Evolutionary conservation across 108 stramenopile species (phyloP).

Genomic region (Fragilaria radians): DNA sequence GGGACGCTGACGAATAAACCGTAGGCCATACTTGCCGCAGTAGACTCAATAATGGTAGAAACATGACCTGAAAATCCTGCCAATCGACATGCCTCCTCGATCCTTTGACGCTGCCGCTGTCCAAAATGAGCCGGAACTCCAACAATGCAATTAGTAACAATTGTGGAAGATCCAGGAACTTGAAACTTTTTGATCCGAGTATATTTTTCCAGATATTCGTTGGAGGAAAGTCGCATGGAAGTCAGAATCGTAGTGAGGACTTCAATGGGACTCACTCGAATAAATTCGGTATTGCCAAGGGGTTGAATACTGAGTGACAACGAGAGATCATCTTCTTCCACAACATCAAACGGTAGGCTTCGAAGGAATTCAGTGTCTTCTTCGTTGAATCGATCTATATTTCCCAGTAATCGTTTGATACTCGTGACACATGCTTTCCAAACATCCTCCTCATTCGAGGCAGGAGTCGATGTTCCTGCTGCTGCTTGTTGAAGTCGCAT

Average conservation of each 20-base stretch:
- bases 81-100: conserved; percentile 41
- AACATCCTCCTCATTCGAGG: neutral
- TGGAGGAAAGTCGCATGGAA: conserved; percentile 38
- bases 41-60: conserved; percentile 63
- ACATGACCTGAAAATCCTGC: conserved; percentile 66
- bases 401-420: conserved; percentile 62
- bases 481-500: no score
- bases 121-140: conserved; percentile 79
- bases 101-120: conserved; percentile 38
- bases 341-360: conserved; percentile 27
- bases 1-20: conserved; percentile 73
- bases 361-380: conserved; percentile 46
- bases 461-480: no score
- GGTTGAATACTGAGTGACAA: neutral
- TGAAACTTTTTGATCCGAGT: no score
- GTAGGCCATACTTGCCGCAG: conserved; percentile 81
- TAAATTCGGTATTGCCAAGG: conserved; percentile 21
- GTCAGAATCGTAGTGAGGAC: conserved; percentile 40
- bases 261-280: conserved; percentile 42
- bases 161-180: no score
- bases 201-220: conserved; percentile 40
- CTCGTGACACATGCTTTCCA: conserved; percentile 29
- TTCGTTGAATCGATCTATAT: no score
- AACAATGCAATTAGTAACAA: conserved; percentile 51
- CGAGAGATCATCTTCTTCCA: conserved; percentile 2